Base-by-base conservation (phyloP, 192 early-diverging fungal genomes). In the Backusella westeae region DNA sequence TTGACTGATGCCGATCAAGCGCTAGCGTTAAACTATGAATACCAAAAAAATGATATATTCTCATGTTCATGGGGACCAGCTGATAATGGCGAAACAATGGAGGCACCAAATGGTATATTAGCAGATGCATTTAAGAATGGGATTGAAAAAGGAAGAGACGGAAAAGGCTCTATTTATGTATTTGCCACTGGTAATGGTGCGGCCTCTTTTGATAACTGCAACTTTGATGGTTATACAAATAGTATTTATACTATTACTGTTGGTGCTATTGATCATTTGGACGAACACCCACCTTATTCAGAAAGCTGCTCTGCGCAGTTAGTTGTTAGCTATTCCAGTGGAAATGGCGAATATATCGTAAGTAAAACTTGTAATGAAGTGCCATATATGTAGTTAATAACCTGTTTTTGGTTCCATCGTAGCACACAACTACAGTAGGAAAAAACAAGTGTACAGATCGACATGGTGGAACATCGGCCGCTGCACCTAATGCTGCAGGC, bases 171-270 rank as follows among this genome's bases (percentile, higher is more conserved):
- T 8, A 85, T 99, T 17, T 99, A 87, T 77, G 95, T 99, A 1
- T 99, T 98, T 86, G 97, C 96, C 21, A 92, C 94, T 0, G 97
- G 97, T 35, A 99, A 99, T 79, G 97, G 97, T 8, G 96, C 91
- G 0, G 76, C 78, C 0, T 76, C 74, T 12, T 85, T 85, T 29
- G 97, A 99, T 75, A 95, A 99, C 80, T 99, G 97, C 78, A 98
- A 98, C 79, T 96, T 89, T 85, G 97, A 98, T 81, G 96, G 96
- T 15, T 98, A 97, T 82, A 96, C 96, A 15, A 99, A 99, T 80
- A 94, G 92, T 80, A 94, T 98, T 34, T 99, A 96, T 80, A 98
- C 97, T 1, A 92, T 99, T 44, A 96, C 94, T 29, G 92, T 99
- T 34, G 93, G 94, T 17, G 95, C 97, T n/a, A 87, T 99, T 56